Base-by-base conservation (phyloP, 371 early-diverging fungal species). In the Rhizopus microsporus region DNA sequence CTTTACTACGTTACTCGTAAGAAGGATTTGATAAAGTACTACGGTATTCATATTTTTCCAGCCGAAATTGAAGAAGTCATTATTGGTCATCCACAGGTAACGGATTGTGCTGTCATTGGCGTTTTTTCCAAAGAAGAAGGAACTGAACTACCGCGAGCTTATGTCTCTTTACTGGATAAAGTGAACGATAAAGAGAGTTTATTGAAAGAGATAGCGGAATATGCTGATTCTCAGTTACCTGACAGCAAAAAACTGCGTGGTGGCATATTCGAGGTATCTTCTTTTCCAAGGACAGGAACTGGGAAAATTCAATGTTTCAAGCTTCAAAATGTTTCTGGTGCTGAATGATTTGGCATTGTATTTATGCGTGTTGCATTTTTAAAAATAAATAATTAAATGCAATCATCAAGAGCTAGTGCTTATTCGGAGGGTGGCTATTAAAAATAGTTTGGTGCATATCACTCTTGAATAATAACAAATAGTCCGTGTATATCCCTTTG, bases 71-170 rank as follows among this genome's bases (percentile, higher is more conserved):
- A 68, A 37, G 30, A 35, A 29, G 42, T 67, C 12, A 66, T 93
- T n/a, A 60, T 89, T 29, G 72, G 82, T 9, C 89, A 93, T 54
- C 88, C 89, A 5, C 60, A 57, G 15, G 78, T 95, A 3, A 60
- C 75, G 5, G 93, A 93, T 60, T 79, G 82, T 17, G 89, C 91
- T 6, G 92, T 86, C 0, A 71, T 87, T 46, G 85, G 85, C 17
- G 59, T 69, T 3, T 77, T 77, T 42, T 78, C 68, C 34, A 71
- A 75, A 32, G 71, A 70, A 45, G 55, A 72, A n/a, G 81, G 73
- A 1, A 89, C 89, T 2, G 93, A 91, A 57, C 63, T 89, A 3
- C 92, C 92, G 7, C 67, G 79, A 5, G 93, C 90, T 0, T 92
- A 74, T 62, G 74, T 92, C 17, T 85, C 86, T 2, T 75, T 87